phyloP scores from a whole-genome alignment of 2,329 filamentous ascomycete species.

The Aspergillus pseudotamarii region DNA sequence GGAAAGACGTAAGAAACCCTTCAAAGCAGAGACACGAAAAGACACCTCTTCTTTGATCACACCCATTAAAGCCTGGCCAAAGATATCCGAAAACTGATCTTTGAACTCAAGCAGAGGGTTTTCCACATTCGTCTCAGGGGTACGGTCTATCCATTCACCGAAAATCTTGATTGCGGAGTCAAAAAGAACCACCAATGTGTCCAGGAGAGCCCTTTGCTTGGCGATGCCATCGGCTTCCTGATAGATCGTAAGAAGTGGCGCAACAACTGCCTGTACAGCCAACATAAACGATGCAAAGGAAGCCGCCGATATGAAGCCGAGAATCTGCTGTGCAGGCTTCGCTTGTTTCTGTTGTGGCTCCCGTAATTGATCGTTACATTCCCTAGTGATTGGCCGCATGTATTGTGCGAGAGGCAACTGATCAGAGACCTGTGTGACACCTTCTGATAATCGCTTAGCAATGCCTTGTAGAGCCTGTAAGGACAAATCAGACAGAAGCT shows the following conservation, averaged over 20 bases:
- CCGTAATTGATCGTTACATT: conserved; percentile 68
- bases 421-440: conserved; percentile 40
- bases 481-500: conserved; percentile 64
- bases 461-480: conserved; percentile 59
- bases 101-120: conserved; percentile 53
- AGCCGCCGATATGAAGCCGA: conserved; percentile 59
- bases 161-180: conserved; percentile 61
- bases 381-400: conserved; percentile 64
- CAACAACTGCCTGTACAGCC: conserved; percentile 59
- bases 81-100: conserved; percentile 56
- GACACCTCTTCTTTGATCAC: conserved; percentile 55
- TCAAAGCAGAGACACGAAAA: conserved; percentile 52
- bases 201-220: conserved; percentile 64
- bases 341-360: conserved; percentile 71
- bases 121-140: conserved; percentile 37
- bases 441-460: conserved; percentile 56
- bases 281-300: conserved; percentile 58
- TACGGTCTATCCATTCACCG: conserved; percentile 56
- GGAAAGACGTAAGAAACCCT: conserved; percentile 51
- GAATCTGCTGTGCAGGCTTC: conserved; percentile 63
- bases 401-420: conserved; percentile 54
- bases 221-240: conserved; percentile 63
- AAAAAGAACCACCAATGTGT: conserved; percentile 61
- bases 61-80: conserved; percentile 58
- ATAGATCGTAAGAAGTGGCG: conserved; percentile 62